phyloP scores from a whole-genome alignment of 768 basidiomycete species.

The Boletus patriciae region DNA sequence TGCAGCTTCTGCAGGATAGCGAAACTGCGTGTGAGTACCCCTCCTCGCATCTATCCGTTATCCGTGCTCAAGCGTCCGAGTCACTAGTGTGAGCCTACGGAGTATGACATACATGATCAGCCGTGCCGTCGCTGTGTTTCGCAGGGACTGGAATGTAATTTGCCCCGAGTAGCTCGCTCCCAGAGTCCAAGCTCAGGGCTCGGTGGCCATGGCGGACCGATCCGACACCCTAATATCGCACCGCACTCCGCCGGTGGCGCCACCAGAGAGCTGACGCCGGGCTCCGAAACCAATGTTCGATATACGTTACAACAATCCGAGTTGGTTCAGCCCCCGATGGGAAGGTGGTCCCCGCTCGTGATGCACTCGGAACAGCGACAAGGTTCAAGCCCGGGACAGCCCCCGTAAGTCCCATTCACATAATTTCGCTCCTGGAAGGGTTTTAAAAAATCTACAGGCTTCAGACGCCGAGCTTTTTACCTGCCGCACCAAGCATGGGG shows the following conservation, averaged over 20 bases:
- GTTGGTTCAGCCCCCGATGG: background rate
- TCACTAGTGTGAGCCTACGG: conserved; percentile 18
- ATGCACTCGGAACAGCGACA: conserved; percentile 7
- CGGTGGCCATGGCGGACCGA: conserved; percentile 11
- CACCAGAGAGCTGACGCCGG: conserved; percentile 5
- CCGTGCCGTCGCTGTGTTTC: conserved; percentile 25
- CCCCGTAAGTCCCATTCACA: conserved; percentile 11
- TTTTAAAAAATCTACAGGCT: conserved; percentile 5
- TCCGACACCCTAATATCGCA: background rate
- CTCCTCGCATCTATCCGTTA: background rate
- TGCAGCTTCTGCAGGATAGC: conserved; percentile 21
- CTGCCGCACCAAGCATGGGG: background rate
- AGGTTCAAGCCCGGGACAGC: conserved; percentile 1
- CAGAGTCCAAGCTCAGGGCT: conserved; percentile 21
- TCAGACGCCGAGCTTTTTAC: background rate
- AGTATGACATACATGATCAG: conserved; percentile 17
- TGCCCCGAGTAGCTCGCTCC: conserved; percentile 18
- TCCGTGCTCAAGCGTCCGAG: conserved; percentile 2
- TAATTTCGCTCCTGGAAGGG: background rate
- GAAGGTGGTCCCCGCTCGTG: background rate
- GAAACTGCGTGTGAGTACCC: conserved; percentile 19
- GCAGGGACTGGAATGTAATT: conserved; percentile 11
- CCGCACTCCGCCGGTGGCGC: conserved; percentile 6
- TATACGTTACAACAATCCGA: conserved; percentile 8
- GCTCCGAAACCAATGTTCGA: conserved; percentile 1